Base-by-base conservation (phyloP, 1,284 basidiomycete genomes). In the Gastroboletus turbinatus region DNA sequence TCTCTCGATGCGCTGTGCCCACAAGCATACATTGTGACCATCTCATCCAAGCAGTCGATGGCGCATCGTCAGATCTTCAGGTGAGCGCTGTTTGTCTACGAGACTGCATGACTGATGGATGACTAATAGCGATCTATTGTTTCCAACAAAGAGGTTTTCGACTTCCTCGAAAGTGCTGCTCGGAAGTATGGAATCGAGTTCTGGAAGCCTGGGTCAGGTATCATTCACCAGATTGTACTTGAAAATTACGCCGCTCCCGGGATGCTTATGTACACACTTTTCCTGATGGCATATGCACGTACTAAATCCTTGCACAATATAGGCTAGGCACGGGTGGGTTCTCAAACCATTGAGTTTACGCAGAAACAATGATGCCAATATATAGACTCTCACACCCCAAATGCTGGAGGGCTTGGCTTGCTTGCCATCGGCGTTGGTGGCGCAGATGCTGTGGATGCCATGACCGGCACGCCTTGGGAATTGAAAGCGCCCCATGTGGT, bases 381-480 rank as follows among this genome's bases (percentile, higher is more conserved):
- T 54, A 72, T 78, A 83, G 97, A 99, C 75, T 96, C 94, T 32
- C 97, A 99, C 76, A 99, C 97, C 5, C 97, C 97, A 9, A 99
- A 99, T 72, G 97, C 97, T 42, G 95, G 96, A 60, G 97, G 97
- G 48, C 84, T 99, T 53, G 97, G 97, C n/a, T 85, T 96, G 81
- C 84, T 99, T 58, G 97, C 97, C 10, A 98, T 98, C 57, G 97
- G 97, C 59, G 97, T 99, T 25, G 97, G 97, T 62, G 97, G 97
- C 58, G 97, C 97, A 21, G 97, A 99, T 71, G 97, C 97, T 19
- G 97, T 99, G 32, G 97, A 99, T 73, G 97, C 95, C 16, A 91
- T 99, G 87, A 98, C 96, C 10, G 90, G 92, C 58, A 98, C 96
- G 19, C 95, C 96, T 38, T 99, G 97, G 97, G 97, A 99, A 73